Evolutionary conservation across 495 filamentous ascomycete genomes (phyloP).

Genomic region (Penicillium silybi): DNA sequence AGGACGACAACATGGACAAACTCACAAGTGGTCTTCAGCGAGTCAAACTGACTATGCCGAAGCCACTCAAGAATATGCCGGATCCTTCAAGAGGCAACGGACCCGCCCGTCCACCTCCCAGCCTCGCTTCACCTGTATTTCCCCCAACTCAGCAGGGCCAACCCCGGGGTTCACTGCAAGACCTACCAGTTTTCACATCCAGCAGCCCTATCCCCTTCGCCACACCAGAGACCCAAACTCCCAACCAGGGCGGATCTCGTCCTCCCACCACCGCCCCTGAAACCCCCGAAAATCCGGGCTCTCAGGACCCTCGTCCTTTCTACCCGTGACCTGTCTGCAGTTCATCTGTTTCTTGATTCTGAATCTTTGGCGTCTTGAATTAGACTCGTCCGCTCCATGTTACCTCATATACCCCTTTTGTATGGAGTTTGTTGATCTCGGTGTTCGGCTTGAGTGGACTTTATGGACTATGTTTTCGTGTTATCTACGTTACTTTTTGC

Average conservation of each 20-base stretch:
- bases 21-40: conserved; percentile 67
- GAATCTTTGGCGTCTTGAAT: not conserved
- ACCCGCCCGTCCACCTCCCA: conserved; percentile 1
- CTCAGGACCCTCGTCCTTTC: not conserved
- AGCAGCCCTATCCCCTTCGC: conserved; percentile 51
- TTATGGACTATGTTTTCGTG: not conserved
- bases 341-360: not conserved
- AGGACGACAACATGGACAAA: conserved; percentile 51
- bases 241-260: not conserved
- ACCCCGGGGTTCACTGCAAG: conserved; percentile 30
- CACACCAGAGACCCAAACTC: conserved; percentile 5
- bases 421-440: not conserved
- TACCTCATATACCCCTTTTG: conserved; percentile 5
- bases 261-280: not conserved
- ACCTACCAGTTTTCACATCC: conserved; percentile 50
- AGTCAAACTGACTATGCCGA: conserved; percentile 70
- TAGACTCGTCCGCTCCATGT: not conserved
- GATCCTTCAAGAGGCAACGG: not conserved
- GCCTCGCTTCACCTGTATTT: conserved; percentile 19
- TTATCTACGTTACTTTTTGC: no score
- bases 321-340: not conserved
- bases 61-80: conserved; percentile 3
- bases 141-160: conserved; percentile 29
- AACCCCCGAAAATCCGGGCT: not conserved
- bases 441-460: not conserved